Conservation (phyloP, 306 rosid genomes). For the Quercus aquifolioides region DNA sequence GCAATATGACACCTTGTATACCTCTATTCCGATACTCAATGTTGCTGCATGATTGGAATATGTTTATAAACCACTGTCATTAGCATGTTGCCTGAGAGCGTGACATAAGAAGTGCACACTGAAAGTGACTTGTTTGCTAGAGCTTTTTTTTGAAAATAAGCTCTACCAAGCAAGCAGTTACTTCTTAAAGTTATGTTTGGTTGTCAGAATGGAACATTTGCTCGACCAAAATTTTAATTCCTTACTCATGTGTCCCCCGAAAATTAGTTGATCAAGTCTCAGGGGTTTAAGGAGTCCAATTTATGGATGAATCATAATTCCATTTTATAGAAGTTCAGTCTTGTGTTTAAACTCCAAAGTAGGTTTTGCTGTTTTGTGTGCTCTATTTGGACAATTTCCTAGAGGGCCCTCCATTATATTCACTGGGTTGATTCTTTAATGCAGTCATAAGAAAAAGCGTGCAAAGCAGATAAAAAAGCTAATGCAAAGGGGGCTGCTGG, state of each 20-base stretch:
- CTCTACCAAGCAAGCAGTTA: too few relatives aligned
- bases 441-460: conserved; percentile 89
- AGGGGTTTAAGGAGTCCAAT: neutral
- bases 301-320: neutral
- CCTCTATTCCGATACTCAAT: neutral
- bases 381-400: neutral
- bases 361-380: neutral
- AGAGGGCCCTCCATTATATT: conserved; percentile 6
- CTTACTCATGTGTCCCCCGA: too few relatives aligned
- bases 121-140: neutral
- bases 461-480: conserved; percentile 69
- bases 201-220: neutral
- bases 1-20: neutral
- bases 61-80: neutral
- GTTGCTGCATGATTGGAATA: neutral
- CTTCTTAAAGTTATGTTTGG: neutral
- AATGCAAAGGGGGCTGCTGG: conserved; percentile 74
- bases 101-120: neutral
- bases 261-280: neutral
- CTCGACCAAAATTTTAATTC: neutral
- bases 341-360: neutral
- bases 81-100: neutral
- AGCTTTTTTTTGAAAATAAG: too few relatives aligned
- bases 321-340: neutral
- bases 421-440: conserved; percentile 26